Percentiles rank a stretch among this genome's conserved stretches.
Conservation (phyloP, 1,284 basidiomycete genomes). For the Trichosporon ovoides region DNA sequence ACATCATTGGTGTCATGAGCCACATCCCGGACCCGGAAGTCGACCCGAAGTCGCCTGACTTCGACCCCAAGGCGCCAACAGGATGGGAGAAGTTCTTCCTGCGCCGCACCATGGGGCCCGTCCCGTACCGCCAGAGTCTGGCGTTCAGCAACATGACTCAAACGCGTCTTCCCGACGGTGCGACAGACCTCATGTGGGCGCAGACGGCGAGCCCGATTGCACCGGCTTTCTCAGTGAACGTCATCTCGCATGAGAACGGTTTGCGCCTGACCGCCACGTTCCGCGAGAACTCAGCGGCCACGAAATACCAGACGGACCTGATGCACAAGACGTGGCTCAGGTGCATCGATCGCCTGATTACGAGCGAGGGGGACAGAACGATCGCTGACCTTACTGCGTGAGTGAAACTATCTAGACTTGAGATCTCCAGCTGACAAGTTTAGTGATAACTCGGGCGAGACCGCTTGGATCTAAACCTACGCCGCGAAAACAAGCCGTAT, state of each 20-base stretch:
- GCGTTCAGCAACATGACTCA: constrained; percentile 33
- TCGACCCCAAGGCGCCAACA: constrained; percentile 26
- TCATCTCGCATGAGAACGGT: constrained; percentile 32
- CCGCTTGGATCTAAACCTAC: not conserved
- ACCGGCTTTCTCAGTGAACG: constrained; percentile 19
- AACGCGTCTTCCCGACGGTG: constrained; percentile 22
- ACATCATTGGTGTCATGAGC: constrained; percentile 29
- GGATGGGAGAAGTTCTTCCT: constrained; percentile 37
- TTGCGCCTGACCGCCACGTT: constrained; percentile 24
- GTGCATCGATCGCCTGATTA: constrained; percentile 11
- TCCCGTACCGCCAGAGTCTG: constrained; percentile 18
- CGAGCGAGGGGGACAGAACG: constrained; percentile 8
- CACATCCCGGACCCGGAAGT: constrained; percentile 29
- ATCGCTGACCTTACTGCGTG: constrained; percentile 11
- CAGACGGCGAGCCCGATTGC: constrained; percentile 25
- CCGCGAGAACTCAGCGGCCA: constrained; percentile 27
- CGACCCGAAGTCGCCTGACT: constrained; percentile 6
- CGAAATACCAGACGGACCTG: constrained; percentile 9
- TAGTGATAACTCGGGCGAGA: constrained; percentile 1
- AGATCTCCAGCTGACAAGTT: no score
- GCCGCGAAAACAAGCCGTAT: not conserved
- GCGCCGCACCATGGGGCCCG: constrained; percentile 13
- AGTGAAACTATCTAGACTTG: not conserved
- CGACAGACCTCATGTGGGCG: constrained; percentile 31
- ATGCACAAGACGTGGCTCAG: constrained; percentile 9